Evolutionary conservation across 2,329 filamentous ascomycete genomes (phyloP), one percentile per base, ranked within the genome.

Genomic region (Pseudogymnoascus sp.): DNA sequence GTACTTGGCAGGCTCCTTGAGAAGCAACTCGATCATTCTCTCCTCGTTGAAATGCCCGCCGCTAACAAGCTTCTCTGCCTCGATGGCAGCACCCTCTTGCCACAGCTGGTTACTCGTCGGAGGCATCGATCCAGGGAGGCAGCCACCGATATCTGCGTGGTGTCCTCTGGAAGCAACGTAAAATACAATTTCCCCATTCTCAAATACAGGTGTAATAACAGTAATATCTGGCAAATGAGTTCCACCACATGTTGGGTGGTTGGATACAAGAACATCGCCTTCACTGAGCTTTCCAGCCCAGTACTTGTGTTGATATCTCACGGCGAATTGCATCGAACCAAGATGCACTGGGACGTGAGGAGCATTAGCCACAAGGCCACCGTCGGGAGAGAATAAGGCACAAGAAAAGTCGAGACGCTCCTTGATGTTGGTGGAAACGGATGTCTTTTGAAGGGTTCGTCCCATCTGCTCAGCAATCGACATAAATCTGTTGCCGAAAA

Each of bases 171-270:
- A 90, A 0, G 89, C 89, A 1, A 90, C 89, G 65, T 92, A 93
- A 74, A 93, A 93, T 61, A 92, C 80, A 63, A 93, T 92, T 62
- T 87, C 83, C 2, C 86, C 86, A 13, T 74, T 72, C 65, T 85
- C 85, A 73, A 93, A 93, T 0, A 89, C 88, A 0, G 89, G 89
- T 35, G 89, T 92, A 62, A 91, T 82, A 27, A 92, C 86, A 0
- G 89, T 94, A 62, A 94, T 90, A 70, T 94, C 89, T 1, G 89
- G 90, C 27, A 94, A 75, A 76, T 94, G 90, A 0, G 90, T 95
- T 40, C 90, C 90, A 35, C 90, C 90, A 69, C 87, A 92, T 72
- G 86, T 83, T 0, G 89, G 89, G 70, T 92, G 89, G 68, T 94
- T 94, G 0, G 88, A 88, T 4, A 92, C 87, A 36, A 94, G 80